A percentile compares a stretch with the other conserved stretches of the same genome.
phyloP scores from a whole-genome alignment of 192 early-diverging fungal genomes.

The Coemansia sp. region DNA sequence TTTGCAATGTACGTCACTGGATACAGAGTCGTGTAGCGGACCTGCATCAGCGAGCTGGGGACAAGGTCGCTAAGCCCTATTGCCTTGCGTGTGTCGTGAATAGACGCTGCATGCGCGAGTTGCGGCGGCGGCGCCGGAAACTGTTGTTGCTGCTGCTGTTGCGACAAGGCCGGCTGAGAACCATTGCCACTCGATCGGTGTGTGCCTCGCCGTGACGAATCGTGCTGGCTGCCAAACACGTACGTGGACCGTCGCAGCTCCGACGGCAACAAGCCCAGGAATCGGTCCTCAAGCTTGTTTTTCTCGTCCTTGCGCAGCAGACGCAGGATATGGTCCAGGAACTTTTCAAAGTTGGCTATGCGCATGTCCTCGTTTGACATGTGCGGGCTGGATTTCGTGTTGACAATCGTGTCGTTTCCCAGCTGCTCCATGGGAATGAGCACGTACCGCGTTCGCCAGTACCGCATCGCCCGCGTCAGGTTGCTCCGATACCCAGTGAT shows the following conservation, averaged over 20 bases:
- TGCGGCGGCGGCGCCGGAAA: neutral
- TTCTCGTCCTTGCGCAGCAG: slow-evolving; percentile 29
- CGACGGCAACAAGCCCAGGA: slow-evolving; percentile 26
- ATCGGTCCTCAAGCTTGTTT: slow-evolving; percentile 24
- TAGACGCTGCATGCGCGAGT: neutral
- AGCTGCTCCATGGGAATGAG: slow-evolving; percentile 78
- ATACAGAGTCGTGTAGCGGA: slow-evolving; percentile 42
- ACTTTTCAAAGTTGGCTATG: slow-evolving; percentile 80
- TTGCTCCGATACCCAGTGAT: slow-evolving; percentile 85
- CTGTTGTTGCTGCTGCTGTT: slow-evolving; percentile 6
- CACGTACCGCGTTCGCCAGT: slow-evolving; percentile 88
- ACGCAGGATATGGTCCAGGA: slow-evolving; percentile 65
- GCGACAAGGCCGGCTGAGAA: neutral
- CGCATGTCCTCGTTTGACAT: slow-evolving; percentile 88
- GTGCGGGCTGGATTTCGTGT: slow-evolving; percentile 56
- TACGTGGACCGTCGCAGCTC: slow-evolving; percentile 14
- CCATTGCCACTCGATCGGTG: no score
- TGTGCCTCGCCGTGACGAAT: neutral
- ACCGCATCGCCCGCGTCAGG: slow-evolving; percentile 72
- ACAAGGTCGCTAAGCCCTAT: slow-evolving; percentile 22
- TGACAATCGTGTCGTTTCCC: slow-evolving; percentile 52
- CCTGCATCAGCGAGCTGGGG: slow-evolving; percentile 46
- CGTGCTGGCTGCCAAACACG: neutral
- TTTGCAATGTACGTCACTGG: no score
- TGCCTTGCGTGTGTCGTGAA: slow-evolving; percentile 10